A percentile compares a stretch with the other conserved stretches of the same genome.
Conservation (phyloP, 2,329 filamentous ascomycete genomes). For the Aspergillus tubingensis region DNA sequence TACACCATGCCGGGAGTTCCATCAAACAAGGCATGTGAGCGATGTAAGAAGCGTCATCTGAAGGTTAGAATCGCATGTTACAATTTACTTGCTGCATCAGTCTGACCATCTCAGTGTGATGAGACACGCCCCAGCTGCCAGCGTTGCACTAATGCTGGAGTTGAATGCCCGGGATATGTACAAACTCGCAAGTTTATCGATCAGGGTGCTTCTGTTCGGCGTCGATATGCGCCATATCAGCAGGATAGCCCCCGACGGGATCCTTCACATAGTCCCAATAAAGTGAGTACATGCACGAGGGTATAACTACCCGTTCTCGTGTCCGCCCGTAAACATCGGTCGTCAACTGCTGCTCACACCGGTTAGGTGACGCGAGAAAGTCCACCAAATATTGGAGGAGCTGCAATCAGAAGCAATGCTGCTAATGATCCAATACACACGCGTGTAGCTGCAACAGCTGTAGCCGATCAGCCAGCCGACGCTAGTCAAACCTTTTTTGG, state of each 20-base stretch:
- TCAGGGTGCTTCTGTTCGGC: conserved; percentile 44
- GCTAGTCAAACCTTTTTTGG: not conserved
- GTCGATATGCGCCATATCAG: conserved; percentile 42
- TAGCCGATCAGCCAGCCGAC: not conserved
- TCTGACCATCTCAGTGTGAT: conserved; percentile 37
- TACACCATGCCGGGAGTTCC: conserved; percentile 41
- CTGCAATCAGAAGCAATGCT: no score
- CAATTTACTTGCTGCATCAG: not conserved
- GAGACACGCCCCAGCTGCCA: conserved; percentile 43
- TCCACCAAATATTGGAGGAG: not conserved
- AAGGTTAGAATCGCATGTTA: conserved; percentile 30
- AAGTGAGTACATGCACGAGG: not conserved
- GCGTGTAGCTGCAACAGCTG: not conserved
- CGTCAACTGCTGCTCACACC: not conserved
- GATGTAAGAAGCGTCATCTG: conserved; percentile 43
- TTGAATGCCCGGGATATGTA: conserved; percentile 46
- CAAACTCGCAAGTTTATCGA: conserved; percentile 48
- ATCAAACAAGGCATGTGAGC: conserved; percentile 43
- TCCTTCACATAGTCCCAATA: conserved; percentile 6
- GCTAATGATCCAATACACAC: not conserved
- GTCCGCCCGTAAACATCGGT: no score
- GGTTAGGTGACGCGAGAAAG: not conserved
- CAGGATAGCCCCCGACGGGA: conserved; percentile 19
- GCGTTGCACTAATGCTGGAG: conserved; percentile 39
- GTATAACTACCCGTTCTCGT: not conserved